phyloP scores from a whole-genome alignment of 495 filamentous ascomycete species.

The Jackrogersella minutella region DNA sequence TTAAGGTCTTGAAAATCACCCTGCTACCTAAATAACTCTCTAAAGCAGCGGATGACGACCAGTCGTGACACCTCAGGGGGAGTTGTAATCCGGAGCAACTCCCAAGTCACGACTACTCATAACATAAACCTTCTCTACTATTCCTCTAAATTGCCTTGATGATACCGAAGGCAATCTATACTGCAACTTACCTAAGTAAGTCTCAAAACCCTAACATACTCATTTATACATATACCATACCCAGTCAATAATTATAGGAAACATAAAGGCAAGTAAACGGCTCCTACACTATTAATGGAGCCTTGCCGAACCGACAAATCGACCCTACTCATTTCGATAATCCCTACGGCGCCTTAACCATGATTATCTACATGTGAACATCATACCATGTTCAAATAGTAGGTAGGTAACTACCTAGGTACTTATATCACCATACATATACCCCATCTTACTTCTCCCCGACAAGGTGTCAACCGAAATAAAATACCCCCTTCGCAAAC shows the following conservation, averaged over 20 bases:
- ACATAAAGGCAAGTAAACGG: neutral
- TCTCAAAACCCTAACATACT: neutral
- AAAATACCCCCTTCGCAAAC: neutral
- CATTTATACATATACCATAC: neutral
- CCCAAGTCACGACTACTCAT: neutral
- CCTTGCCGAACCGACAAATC: neutral
- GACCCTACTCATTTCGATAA: neutral
- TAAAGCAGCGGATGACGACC: neutral
- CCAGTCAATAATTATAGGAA: neutral
- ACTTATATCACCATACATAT: neutral
- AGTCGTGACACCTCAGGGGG: neutral
- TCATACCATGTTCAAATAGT: neutral
- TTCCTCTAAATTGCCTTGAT: neutral
- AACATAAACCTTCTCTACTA: neutral
- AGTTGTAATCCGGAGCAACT: slow-evolving; percentile 2
- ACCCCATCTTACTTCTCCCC: no score
- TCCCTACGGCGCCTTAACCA: neutral
- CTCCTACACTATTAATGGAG: neutral
- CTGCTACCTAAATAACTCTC: neutral
- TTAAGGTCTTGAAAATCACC: neutral
- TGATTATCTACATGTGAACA: neutral
- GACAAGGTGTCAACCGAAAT: neutral
- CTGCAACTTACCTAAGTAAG: neutral
- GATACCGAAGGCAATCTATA: neutral
- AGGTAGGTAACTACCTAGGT: neutral